Conservation (phyloP, 1,284 basidiomycete genomes). For the Austroboletus niveus region DNA sequence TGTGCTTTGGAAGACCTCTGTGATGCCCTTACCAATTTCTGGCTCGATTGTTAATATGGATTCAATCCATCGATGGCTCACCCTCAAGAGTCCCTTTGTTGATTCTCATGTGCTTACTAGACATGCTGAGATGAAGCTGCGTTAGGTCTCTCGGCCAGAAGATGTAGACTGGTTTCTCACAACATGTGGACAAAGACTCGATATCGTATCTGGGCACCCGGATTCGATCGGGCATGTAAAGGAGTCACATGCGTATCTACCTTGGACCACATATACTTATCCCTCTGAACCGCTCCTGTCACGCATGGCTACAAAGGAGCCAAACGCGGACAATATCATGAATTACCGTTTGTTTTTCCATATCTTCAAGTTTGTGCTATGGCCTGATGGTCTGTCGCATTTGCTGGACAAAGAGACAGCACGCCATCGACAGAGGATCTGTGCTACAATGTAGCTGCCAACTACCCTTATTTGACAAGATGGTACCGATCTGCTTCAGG, state of each 20-base stretch:
- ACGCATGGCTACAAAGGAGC: neutral
- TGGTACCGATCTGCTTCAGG: constrained; percentile 11
- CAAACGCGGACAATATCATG: neutral
- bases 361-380: neutral
- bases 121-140: too few relatives aligned
- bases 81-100: neutral
- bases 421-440: constrained; percentile 13
- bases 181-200: neutral
- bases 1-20: constrained; percentile 1
- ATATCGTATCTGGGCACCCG: constrained; percentile 4
- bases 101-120: too few relatives aligned
- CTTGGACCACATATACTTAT: constrained; percentile 4
- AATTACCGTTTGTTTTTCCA: neutral
- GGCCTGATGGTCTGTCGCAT: neutral
- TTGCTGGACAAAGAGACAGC: constrained; percentile 6
- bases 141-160: too few relatives aligned
- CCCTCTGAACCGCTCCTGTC: constrained; percentile 11
- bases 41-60: neutral
- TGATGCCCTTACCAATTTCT: neutral
- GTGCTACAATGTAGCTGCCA: constrained; percentile 13
- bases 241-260: constrained; percentile 6
- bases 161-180: too few relatives aligned
- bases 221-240: constrained; percentile 5
- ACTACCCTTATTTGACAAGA: neutral
- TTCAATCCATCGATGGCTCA: neutral